Conservation (phyloP, 306 rosid species). For the Inga laurina region DNA sequence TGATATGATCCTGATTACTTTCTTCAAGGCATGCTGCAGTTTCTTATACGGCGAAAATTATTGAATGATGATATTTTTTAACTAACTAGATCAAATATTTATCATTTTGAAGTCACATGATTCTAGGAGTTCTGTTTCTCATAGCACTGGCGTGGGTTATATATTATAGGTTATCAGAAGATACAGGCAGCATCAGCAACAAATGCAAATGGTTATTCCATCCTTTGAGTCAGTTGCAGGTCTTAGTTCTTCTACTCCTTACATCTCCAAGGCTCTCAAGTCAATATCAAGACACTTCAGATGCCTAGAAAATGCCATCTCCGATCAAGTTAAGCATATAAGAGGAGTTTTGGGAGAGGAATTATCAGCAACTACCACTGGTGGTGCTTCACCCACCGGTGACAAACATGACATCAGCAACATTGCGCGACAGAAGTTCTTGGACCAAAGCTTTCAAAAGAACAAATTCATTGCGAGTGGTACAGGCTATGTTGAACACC, state of each 20-base stretch:
- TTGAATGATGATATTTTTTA: neutral
- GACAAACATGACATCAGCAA: constrained; percentile 39
- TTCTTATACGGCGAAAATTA: neutral
- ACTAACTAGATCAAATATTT: neutral
- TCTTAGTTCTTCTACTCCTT: constrained; percentile 77
- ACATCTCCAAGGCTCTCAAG: constrained; percentile 67
- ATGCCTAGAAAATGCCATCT: constrained; percentile 60
- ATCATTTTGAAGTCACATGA: neutral
- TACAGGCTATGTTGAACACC: constrained; percentile 61
- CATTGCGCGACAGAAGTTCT: constrained; percentile 44
- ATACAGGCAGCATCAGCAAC: constrained; percentile 89
- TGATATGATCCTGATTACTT: neutral
- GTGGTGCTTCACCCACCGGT: constrained; percentile 27
- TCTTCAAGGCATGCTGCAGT: neutral
- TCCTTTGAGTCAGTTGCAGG: constrained; percentile 87
- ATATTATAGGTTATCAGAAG: constrained; percentile 66
- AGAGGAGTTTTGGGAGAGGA: constrained; percentile 67
- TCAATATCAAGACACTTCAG: constrained; percentile 65
- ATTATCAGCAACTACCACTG: constrained; percentile 41
- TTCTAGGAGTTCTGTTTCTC: neutral
- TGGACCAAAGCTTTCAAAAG: constrained; percentile 66
- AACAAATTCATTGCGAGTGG: constrained; percentile 54
- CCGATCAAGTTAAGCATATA: constrained; percentile 61
- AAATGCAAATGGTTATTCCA: constrained; percentile 88
- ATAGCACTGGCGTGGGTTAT: neutral